Evolutionary conservation across 306 rosid genomes (phyloP).

Genomic region (Cucurbita ficifolia): DNA sequence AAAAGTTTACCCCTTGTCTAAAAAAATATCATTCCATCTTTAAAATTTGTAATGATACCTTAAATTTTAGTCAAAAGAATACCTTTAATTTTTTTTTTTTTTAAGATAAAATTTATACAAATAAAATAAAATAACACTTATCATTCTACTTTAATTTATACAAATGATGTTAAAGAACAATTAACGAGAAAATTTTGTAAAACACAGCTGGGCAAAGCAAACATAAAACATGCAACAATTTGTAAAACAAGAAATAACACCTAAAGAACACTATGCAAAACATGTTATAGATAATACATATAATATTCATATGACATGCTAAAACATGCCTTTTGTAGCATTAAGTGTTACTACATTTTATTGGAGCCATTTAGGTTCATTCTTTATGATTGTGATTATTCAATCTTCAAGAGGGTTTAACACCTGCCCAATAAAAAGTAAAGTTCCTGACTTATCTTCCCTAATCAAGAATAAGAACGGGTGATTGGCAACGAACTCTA

Average conservation of each 20-base stretch:
- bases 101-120: too few species aligned
- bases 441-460: slow-evolving; percentile 51
- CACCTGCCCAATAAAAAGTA: slow-evolving; percentile 66
- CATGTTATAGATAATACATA: not conserved
- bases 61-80: too few species aligned
- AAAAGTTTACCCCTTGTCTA: too few species aligned
- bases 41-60: too few species aligned
- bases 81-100: too few species aligned
- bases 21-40: too few species aligned
- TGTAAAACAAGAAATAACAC: not conserved
- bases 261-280: not conserved
- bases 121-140: too few species aligned
- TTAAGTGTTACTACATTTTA: not conserved
- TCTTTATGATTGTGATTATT: not conserved
- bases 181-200: too few species aligned
- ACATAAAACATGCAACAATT: too few species aligned
- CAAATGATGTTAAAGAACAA: too few species aligned
- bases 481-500: slow-evolving; percentile 75
- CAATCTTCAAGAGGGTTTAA: slow-evolving; percentile 42
- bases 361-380: not conserved
- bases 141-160: too few species aligned
- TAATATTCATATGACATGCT: not conserved
- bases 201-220: too few species aligned
- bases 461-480: slow-evolving; percentile 59
- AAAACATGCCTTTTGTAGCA: not conserved